Percentiles rank a stretch among this genome's conserved stretches.
Evolutionary conservation across 2,329 filamentous ascomycete genomes (phyloP).

Genomic region (Fusarium pseudonygamai): DNA sequence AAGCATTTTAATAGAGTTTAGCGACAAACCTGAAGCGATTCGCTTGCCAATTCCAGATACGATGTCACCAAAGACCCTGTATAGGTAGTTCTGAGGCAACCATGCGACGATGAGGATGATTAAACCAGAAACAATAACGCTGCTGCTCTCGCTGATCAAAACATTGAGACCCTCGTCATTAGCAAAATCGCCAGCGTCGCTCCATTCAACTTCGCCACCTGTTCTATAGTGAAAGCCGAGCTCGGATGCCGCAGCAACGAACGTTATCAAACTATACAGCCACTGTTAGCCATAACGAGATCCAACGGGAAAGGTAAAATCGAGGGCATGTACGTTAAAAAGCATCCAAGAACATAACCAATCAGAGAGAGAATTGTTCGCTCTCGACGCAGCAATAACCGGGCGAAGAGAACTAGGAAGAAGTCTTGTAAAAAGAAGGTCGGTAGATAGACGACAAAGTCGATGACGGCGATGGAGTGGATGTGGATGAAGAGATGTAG

Average conservation of each 20-base stretch:
- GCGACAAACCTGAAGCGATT: constrained; percentile 38
- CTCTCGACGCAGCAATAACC: constrained; percentile 39
- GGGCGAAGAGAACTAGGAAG: constrained; percentile 34
- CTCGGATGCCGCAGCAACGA: constrained; percentile 44
- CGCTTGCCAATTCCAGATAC: constrained; percentile 26
- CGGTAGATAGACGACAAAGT: constrained; percentile 45
- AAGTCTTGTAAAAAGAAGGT: constrained; percentile 43
- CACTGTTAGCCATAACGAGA: constrained; percentile 14
- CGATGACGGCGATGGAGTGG: constrained; percentile 34
- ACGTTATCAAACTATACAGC: constrained; percentile 37
- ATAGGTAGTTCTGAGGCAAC: constrained; percentile 36
- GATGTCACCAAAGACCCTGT: constrained; percentile 33
- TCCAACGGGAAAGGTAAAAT: not conserved
- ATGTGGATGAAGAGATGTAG: constrained; percentile 42
- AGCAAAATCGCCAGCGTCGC: constrained; percentile 43
- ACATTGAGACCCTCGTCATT: constrained; percentile 45
- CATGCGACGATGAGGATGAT: constrained; percentile 37
- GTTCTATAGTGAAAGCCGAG: constrained; percentile 46
- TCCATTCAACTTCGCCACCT: constrained; percentile 47
- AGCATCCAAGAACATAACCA: constrained; percentile 32
- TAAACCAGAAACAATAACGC: constrained; percentile 35
- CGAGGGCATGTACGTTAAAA: constrained; percentile 35
- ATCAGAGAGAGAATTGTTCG: constrained; percentile 34
- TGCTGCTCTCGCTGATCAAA: constrained; percentile 41
- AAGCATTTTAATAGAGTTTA: not conserved